Evolutionary conservation across 306 rosid genomes (phyloP).

Genomic region (Casuarina equisetifolia): DNA sequence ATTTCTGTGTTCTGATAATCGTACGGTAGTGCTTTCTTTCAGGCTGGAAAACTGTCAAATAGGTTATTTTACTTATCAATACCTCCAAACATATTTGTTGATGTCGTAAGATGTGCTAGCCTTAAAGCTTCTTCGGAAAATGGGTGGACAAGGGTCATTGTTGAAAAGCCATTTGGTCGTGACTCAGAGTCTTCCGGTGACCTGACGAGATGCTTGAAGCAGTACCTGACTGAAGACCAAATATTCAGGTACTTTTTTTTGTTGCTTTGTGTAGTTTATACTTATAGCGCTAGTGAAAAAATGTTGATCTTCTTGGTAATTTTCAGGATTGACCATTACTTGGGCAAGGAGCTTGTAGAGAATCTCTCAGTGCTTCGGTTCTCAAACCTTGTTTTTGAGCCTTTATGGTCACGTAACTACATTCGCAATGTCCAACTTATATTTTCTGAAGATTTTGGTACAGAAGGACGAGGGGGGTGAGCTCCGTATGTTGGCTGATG

Average conservation of each 20-base stretch:
- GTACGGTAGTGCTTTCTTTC: conserved; percentile 32
- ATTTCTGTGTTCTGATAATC: conserved; percentile 14
- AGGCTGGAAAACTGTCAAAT: conserved; percentile 74
- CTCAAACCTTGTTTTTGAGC: conserved; percentile 94
- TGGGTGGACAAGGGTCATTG: conserved; percentile 98
- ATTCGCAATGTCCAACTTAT: conserved; percentile 94
- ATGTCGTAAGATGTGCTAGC: conserved; percentile 81
- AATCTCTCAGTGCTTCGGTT: conserved; percentile 96
- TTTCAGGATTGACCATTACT: conserved; percentile 93
- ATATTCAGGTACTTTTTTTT: conserved; percentile 70
- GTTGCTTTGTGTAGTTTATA: conserved; percentile 2
- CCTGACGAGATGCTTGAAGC: conserved; percentile 75
- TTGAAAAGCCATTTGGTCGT: conserved; percentile 96
- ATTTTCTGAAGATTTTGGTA: conserved; percentile 97
- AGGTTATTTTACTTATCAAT: conserved; percentile 87
- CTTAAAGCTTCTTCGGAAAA: conserved; percentile 70
- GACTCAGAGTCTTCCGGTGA: conserved; percentile 81
- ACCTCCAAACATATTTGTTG: conserved; percentile 92
- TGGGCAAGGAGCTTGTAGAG: conserved; percentile 99
- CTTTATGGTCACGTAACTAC: conserved; percentile 85
- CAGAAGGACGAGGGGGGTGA: conserved; percentile 96
- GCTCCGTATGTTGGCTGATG: conserved; percentile 30
- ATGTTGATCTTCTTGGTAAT: conserved; percentile 24
- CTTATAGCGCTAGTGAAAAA: conserved; percentile 19
- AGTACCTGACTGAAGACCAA: conserved; percentile 84